Percentiles rank a stretch among this genome's conserved stretches.
Evolutionary conservation across 2,329 filamentous ascomycete genomes (phyloP).

Genomic region (Trichocomaceae sp.): DNA sequence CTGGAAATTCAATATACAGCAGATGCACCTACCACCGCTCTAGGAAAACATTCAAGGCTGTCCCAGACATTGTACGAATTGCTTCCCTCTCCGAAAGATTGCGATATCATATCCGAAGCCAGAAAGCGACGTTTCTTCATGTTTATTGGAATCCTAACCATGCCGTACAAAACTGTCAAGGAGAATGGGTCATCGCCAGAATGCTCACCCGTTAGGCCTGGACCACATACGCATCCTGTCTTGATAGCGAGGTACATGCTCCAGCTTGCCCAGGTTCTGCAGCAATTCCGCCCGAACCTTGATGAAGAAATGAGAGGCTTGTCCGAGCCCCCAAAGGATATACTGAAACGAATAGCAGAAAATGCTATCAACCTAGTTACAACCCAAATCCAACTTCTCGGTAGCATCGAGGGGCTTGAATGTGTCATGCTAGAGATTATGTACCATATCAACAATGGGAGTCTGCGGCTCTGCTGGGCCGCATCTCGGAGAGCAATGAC

Average conservation of each 20-base stretch:
- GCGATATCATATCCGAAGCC: background rate
- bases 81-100: background rate
- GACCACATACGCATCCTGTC: slow-evolving; percentile 38
- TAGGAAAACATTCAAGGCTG: background rate
- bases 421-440: slow-evolving; percentile 39
- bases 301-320: no score
- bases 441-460: slow-evolving; percentile 35
- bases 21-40: no score
- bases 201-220: background rate
- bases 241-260: slow-evolving; percentile 45
- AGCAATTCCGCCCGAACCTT: slow-evolving; percentile 18
- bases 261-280: slow-evolving; percentile 42
- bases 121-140: background rate
- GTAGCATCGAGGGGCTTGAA: slow-evolving; percentile 36
- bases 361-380: slow-evolving; percentile 29
- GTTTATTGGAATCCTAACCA: background rate
- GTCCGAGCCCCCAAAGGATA: slow-evolving; percentile 9
- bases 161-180: background rate
- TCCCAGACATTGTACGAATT: background rate
- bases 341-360: slow-evolving; percentile 26
- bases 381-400: slow-evolving; percentile 32
- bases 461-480: slow-evolving; percentile 37
- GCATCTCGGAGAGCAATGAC: slow-evolving; percentile 33
- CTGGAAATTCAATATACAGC: background rate
- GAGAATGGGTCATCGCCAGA: background rate